phyloP scores from a whole-genome alignment of 1,139 yeast species.

The Geotrichum restrictum region DNA sequence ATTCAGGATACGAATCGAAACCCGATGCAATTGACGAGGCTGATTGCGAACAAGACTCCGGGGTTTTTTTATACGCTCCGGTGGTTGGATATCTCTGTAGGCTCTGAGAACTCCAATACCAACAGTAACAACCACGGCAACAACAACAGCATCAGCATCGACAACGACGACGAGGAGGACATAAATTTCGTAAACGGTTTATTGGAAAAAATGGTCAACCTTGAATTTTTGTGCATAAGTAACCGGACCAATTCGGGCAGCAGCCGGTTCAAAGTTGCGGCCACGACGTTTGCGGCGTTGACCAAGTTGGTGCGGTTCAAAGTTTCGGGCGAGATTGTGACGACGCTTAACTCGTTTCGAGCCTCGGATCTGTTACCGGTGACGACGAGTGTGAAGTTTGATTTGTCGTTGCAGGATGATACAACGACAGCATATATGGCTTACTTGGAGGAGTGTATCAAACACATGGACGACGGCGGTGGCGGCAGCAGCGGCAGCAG shows the following conservation, averaged over 20 bases:
- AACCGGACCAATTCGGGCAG: neutral
- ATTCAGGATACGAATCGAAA: slow-evolving; percentile 12
- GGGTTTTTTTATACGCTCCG: slow-evolving; percentile 7
- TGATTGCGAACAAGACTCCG: slow-evolving; percentile 4
- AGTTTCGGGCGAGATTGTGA: slow-evolving; percentile 11
- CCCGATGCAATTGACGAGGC: slow-evolving; percentile 8
- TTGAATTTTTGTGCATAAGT: slow-evolving; percentile 6
- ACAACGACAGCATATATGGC: neutral
- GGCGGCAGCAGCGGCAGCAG: too few relatives aligned
- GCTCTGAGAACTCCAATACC: too few relatives aligned
- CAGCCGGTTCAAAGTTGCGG: neutral
- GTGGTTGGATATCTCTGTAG: slow-evolving; percentile 9
- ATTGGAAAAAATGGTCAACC: slow-evolving; percentile 5
- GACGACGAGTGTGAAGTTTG: slow-evolving; percentile 11
- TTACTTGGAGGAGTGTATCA: slow-evolving; percentile 1
- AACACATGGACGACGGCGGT: neutral
- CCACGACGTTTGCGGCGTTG: slow-evolving; percentile 7
- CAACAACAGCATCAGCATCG: too few relatives aligned
- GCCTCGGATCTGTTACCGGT: slow-evolving; percentile 10
- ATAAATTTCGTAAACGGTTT: neutral
- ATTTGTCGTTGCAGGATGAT: slow-evolving; percentile 11
- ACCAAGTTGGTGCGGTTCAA: slow-evolving; percentile 9
- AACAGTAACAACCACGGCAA: too few relatives aligned
- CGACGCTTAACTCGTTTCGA: slow-evolving; percentile 2
- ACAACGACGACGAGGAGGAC: slow-evolving; percentile 2